A percentile compares a stretch with the other conserved stretches of the same genome.
Evolutionary conservation across 2,329 filamentous ascomycete genomes (phyloP).

Genomic region (Akanthomyces dipterigenus): DNA sequence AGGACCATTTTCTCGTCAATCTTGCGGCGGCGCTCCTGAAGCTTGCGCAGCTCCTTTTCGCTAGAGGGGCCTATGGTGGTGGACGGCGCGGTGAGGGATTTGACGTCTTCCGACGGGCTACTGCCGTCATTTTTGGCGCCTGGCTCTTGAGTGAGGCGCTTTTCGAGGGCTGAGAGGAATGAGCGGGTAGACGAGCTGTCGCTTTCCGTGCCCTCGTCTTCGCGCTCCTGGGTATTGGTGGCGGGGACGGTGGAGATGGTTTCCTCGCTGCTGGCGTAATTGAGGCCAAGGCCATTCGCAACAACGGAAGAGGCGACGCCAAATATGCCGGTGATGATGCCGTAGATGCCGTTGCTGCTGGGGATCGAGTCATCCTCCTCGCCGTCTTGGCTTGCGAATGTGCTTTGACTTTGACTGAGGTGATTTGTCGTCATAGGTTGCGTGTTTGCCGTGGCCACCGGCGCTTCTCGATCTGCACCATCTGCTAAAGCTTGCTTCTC

Average conservation of each 20-base stretch:
- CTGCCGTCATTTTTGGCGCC: constrained; percentile 16
- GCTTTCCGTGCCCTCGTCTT: constrained; percentile 26
- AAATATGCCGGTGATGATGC: constrained; percentile 47
- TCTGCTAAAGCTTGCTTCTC: neutral
- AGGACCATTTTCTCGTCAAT: constrained; percentile 57
- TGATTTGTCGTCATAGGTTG: neutral
- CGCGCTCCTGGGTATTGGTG: constrained; percentile 17
- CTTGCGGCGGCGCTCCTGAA: constrained; percentile 53
- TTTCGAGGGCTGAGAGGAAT: constrained; percentile 43
- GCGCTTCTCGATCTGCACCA: neutral
- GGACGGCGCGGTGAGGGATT: constrained; percentile 13
- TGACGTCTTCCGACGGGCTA: constrained; percentile 33
- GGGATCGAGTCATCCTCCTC: constrained; percentile 29
- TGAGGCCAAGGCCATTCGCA: constrained; percentile 28
- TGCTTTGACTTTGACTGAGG: neutral
- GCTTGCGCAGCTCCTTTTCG: constrained; percentile 60
- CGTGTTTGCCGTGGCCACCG: neutral
- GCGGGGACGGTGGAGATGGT: constrained; percentile 22
- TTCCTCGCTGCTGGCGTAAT: constrained; percentile 20
- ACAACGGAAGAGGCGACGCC: constrained; percentile 43
- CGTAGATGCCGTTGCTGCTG: constrained; percentile 44
- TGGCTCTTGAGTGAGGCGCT: constrained; percentile 24
- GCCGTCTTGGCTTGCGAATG: neutral
- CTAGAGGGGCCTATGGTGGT: constrained; percentile 20
- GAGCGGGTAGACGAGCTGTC: constrained; percentile 41